Evolutionary conservation across 108 stramenopile genomes (phyloP).

Genomic region (Cyclotella cryptica): DNA sequence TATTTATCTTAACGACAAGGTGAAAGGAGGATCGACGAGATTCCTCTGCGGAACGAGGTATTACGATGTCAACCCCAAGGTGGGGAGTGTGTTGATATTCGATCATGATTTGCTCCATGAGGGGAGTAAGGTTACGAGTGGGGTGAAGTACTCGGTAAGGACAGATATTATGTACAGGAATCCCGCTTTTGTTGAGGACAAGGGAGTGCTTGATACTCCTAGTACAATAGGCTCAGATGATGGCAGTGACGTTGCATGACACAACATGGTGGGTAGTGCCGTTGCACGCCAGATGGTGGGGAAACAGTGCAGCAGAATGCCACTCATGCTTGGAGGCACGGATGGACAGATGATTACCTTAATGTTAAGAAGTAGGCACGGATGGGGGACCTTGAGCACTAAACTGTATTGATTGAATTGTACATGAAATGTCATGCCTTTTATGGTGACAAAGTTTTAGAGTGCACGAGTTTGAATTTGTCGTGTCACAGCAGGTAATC

Average conservation of each 20-base stretch:
- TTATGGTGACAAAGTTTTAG: too few relatives aligned
- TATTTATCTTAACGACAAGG: slow-evolving; percentile 39
- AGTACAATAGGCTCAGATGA: neutral
- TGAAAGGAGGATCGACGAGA: slow-evolving; percentile 33
- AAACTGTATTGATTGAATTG: too few relatives aligned
- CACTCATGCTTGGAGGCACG: too few relatives aligned
- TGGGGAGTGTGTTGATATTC: slow-evolving; percentile 43
- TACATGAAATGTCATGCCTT: too few relatives aligned
- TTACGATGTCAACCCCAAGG: slow-evolving; percentile 34
- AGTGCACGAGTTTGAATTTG: too few relatives aligned
- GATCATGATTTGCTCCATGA: slow-evolving; percentile 52
- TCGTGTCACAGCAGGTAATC: too few relatives aligned
- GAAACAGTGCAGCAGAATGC: too few relatives aligned
- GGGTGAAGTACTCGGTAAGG: slow-evolving; percentile 52
- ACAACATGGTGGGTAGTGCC: too few relatives aligned
- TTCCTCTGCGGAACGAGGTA: slow-evolving; percentile 8
- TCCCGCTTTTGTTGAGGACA: neutral
- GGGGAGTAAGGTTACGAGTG: slow-evolving; percentile 32
- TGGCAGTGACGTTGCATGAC: neutral
- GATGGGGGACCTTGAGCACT: too few relatives aligned
- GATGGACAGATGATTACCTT: too few relatives aligned
- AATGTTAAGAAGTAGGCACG: too few relatives aligned
- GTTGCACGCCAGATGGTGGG: too few relatives aligned
- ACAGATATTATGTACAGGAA: slow-evolving; percentile 53
- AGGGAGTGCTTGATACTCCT: neutral